Evolutionary conservation across 1,284 basidiomycete genomes (phyloP).

Genomic region (Melampsora americana): DNA sequence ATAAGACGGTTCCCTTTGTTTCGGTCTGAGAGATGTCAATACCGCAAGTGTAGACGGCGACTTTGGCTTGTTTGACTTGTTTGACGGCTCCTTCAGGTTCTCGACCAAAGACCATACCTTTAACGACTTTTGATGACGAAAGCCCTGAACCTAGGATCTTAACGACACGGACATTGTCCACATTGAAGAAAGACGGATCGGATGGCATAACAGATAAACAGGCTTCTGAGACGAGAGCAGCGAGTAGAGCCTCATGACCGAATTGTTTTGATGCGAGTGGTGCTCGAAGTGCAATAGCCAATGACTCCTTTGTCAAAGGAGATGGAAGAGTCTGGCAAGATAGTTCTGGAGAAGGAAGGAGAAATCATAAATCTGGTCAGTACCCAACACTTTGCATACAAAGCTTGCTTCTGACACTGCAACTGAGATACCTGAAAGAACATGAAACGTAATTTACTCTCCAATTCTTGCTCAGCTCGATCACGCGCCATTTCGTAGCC

Average conservation of each 20-base stretch:
- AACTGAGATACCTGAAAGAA: constrained; percentile 45
- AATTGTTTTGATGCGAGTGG: constrained; percentile 97
- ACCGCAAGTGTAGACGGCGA: constrained; percentile 88
- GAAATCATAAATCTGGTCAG: not conserved
- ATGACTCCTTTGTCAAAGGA: constrained; percentile 72
- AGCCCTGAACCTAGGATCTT: constrained; percentile 96
- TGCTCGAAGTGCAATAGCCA: constrained; percentile 78
- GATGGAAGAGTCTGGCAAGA: constrained; percentile 61
- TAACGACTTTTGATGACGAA: constrained; percentile 76
- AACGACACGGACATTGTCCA: constrained; percentile 96
- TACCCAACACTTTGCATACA: not conserved
- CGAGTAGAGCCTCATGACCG: constrained; percentile 79
- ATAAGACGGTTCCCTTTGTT: constrained; percentile 95
- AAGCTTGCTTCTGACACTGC: not conserved
- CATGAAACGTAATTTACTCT: constrained; percentile 64
- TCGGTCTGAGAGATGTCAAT: constrained; percentile 94
- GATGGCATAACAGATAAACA: constrained; percentile 83
- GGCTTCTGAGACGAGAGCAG: constrained; percentile 85
- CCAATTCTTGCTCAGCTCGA: constrained; percentile 81
- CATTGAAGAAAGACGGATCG: constrained; percentile 82
- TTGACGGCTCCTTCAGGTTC: constrained; percentile 88
- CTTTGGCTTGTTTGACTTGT: constrained; percentile 76
- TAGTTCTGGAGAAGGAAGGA: not conserved
- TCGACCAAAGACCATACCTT: constrained; percentile 96
- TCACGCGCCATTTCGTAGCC: constrained; percentile 92